Percentiles rank a stretch among this genome's conserved stretches.
Evolutionary conservation across 768 basidiomycete genomes (phyloP).

Genomic region (Fibroporia radiculosa): DNA sequence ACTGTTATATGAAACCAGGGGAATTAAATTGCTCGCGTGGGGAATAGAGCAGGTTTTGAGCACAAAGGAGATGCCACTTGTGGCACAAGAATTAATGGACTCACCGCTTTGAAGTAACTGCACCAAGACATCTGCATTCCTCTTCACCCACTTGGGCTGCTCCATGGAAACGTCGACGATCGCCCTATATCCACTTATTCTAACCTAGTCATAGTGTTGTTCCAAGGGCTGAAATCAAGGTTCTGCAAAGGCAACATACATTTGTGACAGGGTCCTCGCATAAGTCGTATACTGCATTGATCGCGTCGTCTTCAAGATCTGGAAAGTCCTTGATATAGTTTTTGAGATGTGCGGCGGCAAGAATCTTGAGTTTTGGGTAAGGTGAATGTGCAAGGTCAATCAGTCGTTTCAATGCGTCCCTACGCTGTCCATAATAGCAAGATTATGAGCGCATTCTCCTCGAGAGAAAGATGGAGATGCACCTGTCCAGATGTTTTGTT

Average conservation of each 20-base stretch:
- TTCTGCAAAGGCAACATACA: conserved; percentile 26
- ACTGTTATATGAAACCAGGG: neutral
- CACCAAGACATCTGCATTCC: conserved; percentile 71
- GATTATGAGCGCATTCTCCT: conserved; percentile 1
- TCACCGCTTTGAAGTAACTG: conserved; percentile 69
- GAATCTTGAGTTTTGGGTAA: conserved; percentile 39
- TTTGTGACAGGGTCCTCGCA: conserved; percentile 59
- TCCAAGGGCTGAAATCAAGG: conserved; percentile 2
- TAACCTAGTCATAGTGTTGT: conserved; percentile 36
- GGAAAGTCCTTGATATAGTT: conserved; percentile 59
- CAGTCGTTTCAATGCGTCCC: conserved; percentile 42
- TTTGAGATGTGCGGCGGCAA: conserved; percentile 51
- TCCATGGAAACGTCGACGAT: conserved; percentile 43
- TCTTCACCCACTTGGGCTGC: conserved; percentile 51
- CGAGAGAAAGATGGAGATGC: conserved; percentile 8
- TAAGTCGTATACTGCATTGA: conserved; percentile 72
- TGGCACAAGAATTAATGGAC: conserved; percentile 20
- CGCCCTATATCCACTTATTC: conserved; percentile 61
- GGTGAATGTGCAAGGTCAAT: conserved; percentile 46
- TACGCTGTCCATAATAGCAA: conserved; percentile 36
- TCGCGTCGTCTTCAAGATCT: conserved; percentile 66
- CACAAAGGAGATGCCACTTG: too few relatives aligned
- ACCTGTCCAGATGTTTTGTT: conserved; percentile 34
- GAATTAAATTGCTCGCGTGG: too few relatives aligned
- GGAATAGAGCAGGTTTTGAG: too few relatives aligned